Percentiles rank a stretch among this genome's conserved stretches.
Conservation (phyloP, 345 rosid genomes). For the Eucalyptus pumila region DNA sequence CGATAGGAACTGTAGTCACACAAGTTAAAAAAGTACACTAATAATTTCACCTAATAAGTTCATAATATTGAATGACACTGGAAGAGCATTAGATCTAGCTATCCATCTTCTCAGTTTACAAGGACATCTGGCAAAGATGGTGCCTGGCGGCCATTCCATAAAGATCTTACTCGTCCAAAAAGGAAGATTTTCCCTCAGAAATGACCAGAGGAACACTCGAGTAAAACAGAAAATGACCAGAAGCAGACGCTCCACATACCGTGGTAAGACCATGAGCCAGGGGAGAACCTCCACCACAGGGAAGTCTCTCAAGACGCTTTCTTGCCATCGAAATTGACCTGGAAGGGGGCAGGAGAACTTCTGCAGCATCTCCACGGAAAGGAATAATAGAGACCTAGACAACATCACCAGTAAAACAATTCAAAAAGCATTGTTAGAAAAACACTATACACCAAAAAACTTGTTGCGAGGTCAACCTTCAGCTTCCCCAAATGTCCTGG, state of each 20-base stretch:
- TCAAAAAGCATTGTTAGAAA: neutral
- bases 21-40: neutral
- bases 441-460: neutral
- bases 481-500: neutral
- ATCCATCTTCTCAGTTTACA: neutral
- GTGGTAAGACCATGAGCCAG: constrained; percentile 94
- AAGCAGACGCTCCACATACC: constrained; percentile 23
- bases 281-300: constrained; percentile 99
- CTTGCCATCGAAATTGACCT: constrained; percentile 98
- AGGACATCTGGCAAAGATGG: neutral
- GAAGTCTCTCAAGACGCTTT: constrained; percentile 94
- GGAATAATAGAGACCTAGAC: constrained; percentile 85
- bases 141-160: neutral
- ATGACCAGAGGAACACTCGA: neutral
- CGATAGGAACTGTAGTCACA: neutral
- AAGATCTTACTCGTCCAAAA: neutral
- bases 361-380: constrained; percentile 93
- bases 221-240: neutral
- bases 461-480: neutral
- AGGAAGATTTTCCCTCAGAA: neutral
- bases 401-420: constrained; percentile 1
- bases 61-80: neutral
- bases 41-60: neutral
- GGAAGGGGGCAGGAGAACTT: constrained; percentile 93
- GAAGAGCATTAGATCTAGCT: neutral